Evolutionary conservation across 2,329 filamentous ascomycete species (phyloP).

Genomic region (Aspergillus tanneri): DNA sequence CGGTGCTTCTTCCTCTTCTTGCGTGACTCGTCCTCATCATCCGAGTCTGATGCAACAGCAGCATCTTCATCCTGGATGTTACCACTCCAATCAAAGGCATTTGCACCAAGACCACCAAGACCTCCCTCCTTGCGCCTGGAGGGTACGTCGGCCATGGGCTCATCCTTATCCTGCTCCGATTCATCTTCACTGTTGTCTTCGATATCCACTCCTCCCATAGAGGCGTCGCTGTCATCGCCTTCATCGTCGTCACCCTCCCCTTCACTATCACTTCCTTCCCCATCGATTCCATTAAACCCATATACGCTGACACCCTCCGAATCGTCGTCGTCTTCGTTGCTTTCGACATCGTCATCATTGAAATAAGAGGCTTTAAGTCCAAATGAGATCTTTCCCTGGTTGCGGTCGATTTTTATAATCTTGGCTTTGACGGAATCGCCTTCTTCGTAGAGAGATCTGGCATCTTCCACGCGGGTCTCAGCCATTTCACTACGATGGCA

Average conservation of each 20-base stretch:
- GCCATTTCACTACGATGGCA: constrained; percentile 93
- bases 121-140: constrained; percentile 41
- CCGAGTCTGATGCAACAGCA: constrained; percentile 51
- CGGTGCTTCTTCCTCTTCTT: constrained; percentile 73
- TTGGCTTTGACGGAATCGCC: constrained; percentile 93
- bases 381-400: constrained; percentile 79
- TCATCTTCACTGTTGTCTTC: constrained; percentile 46
- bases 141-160: constrained; percentile 40
- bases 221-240: constrained; percentile 29
- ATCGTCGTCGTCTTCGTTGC: constrained; percentile 51
- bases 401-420: constrained; percentile 72
- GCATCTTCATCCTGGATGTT: constrained; percentile 57
- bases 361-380: constrained; percentile 93
- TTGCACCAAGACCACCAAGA: constrained; percentile 67
- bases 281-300: constrained; percentile 31
- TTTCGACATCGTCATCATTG: constrained; percentile 49
- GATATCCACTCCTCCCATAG: constrained; percentile 48
- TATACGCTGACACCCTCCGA: constrained; percentile 31
- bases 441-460: constrained; percentile 83
- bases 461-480: constrained; percentile 75
- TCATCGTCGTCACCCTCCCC: constrained; percentile 20
- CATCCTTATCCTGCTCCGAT: constrained; percentile 46
- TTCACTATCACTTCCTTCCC: constrained; percentile 38
- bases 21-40: constrained; percentile 40
- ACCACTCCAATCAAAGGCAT: constrained; percentile 86